Conservation (phyloP, 345 rosid species). For the Isatis tinctoria region DNA sequence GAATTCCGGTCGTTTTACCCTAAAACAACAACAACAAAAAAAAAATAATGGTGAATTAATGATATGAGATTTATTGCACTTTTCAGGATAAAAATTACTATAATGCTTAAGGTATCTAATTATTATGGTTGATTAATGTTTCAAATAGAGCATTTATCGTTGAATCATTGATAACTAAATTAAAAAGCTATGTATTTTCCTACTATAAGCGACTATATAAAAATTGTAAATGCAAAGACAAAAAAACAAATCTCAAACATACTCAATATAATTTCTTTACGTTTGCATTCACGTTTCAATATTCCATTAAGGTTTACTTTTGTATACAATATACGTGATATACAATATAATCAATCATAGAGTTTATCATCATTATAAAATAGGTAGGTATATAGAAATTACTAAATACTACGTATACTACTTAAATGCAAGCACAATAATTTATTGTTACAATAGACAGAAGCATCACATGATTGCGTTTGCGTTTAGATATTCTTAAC, state of each 20-base stretch:
- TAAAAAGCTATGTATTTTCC: not conserved
- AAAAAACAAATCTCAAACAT: not conserved
- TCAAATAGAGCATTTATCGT: not conserved
- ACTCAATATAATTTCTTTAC: not conserved
- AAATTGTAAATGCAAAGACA: not conserved
- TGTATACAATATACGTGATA: no score
- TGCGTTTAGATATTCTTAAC: not conserved
- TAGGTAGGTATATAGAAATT: not conserved
- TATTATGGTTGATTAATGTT: not conserved
- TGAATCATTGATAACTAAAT: not conserved
- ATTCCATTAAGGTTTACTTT: not conserved
- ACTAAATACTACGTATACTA: not conserved
- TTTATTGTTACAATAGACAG: not conserved
- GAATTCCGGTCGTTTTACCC: no score
- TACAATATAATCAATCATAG: no score
- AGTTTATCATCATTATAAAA: not conserved
- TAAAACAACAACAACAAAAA: no score
- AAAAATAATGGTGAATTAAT: no score
- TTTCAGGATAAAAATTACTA: not conserved
- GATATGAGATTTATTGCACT: not conserved
- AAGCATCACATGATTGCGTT: not conserved
- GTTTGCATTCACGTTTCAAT: not conserved
- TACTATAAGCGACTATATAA: not conserved
- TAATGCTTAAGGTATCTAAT: not conserved
- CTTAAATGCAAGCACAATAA: not conserved